Evolutionary conservation across 192 early-diverging fungal species (phyloP).

Genomic region (Ramicandelaber brevisporus): DNA sequence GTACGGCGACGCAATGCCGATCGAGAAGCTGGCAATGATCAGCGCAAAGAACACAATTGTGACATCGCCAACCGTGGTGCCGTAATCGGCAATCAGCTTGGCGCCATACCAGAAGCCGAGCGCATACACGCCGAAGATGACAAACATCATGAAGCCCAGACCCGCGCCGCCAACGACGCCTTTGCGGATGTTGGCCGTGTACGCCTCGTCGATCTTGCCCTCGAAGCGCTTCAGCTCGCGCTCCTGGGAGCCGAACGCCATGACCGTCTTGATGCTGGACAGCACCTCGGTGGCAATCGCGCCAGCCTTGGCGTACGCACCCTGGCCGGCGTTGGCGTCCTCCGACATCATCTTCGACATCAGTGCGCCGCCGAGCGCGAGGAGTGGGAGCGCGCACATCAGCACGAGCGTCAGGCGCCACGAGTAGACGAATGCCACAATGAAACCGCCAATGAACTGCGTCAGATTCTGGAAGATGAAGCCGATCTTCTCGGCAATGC

Average conservation of each 20-base stretch:
- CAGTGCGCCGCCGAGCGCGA: conserved; percentile 21
- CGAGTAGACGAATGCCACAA: conserved; percentile 52
- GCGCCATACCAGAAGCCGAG: conserved; percentile 61
- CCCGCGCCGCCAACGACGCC: conserved; percentile 28
- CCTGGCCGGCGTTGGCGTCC: conserved; percentile 17
- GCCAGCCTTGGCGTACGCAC: conserved; percentile 60
- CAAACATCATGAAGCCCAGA: conserved; percentile 38
- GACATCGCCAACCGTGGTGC: conserved; percentile 21
- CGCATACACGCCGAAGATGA: conserved; percentile 49
- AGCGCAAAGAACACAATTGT: conserved; percentile 64
- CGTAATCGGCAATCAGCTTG: conserved; percentile 16
- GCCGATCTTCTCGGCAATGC: conserved; percentile 61
- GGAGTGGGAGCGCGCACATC: conserved; percentile 41
- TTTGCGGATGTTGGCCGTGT: conserved; percentile 30
- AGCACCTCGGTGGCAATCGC: conserved; percentile 67
- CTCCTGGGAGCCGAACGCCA: conserved; percentile 55
- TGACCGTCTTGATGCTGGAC: conserved; percentile 55
- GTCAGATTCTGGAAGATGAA: conserved; percentile 30
- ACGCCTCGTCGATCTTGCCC: conserved; percentile 31
- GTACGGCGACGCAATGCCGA: conserved; percentile 39
- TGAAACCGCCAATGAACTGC: conserved; percentile 49
- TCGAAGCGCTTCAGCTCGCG: conserved; percentile 37
- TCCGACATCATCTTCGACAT: conserved; percentile 20
- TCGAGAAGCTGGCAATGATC: conserved; percentile 49
- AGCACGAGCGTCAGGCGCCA: conserved; percentile 69